Percentiles rank a stretch among this genome's conserved stretches.
phyloP scores from a whole-genome alignment of 1,284 basidiomycete genomes.

The Grifola frondosa region DNA sequence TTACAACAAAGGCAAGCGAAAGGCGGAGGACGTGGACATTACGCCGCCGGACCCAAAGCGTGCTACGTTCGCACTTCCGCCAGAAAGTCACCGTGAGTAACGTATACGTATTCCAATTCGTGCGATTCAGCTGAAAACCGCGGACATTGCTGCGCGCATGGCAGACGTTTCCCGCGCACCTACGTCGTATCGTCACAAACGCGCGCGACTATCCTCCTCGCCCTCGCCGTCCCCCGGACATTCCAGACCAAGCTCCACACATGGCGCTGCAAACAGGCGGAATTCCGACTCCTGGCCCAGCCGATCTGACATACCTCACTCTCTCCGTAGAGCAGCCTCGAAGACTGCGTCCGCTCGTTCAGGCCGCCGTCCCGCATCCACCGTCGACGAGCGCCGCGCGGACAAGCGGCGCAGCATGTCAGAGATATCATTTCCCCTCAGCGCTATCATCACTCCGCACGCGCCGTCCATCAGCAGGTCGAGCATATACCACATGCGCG shows the following conservation, averaged over 20 bases:
- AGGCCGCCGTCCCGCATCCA: slow-evolving; percentile 19
- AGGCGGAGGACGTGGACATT: slow-evolving; percentile 48
- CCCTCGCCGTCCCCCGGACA: slow-evolving; percentile 32
- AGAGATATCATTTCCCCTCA: slow-evolving; percentile 66
- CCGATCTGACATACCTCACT: slow-evolving; percentile 32
- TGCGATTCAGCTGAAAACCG: no score
- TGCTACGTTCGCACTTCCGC: slow-evolving; percentile 40
- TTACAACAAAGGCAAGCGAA: slow-evolving; percentile 45
- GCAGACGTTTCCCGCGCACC: slow-evolving; percentile 48
- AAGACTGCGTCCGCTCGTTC: slow-evolving; percentile 34
- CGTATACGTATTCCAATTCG: slow-evolving; percentile 2
- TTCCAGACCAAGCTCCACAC: slow-evolving; percentile 28
- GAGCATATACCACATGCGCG: slow-evolving; percentile 71
- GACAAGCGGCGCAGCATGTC: slow-evolving; percentile 29
- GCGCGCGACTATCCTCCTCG: slow-evolving; percentile 56
- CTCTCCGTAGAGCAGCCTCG: slow-evolving; percentile 38
- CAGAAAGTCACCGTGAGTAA: slow-evolving; percentile 48
- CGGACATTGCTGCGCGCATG: no score
- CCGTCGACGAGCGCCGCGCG: slow-evolving; percentile 18
- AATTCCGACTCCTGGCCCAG: slow-evolving; percentile 61
- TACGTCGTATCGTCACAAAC: slow-evolving; percentile 68
- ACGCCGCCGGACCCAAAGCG: slow-evolving; percentile 51
- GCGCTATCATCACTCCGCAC: slow-evolving; percentile 71
- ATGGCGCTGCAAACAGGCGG: slow-evolving; percentile 40
- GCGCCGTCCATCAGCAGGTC: slow-evolving; percentile 63